Percentiles rank a stretch among this genome's conserved stretches.
These are phyloP conservation scores for Anethum foeniculum DNA, from an alignment of 140 eudicot genomes.

Conservation along the genomic window DNA sequence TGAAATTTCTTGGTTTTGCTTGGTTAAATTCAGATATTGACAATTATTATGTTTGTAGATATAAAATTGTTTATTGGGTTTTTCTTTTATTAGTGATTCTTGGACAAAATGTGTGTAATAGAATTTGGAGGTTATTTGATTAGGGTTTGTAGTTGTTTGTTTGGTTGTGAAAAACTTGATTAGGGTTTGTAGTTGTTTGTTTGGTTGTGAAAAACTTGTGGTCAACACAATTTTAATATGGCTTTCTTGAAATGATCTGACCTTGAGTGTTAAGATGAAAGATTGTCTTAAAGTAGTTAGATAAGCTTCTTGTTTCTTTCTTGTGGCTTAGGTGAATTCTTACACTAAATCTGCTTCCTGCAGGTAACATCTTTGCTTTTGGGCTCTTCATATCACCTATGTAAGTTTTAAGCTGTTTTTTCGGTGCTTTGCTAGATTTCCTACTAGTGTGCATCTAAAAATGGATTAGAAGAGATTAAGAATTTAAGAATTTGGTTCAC, in stretches of 20 bases:
- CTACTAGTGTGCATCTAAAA: not conserved
- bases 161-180: not conserved
- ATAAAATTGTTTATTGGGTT: not conserved
- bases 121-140: not conserved
- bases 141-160: not conserved
- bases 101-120: not conserved
- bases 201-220: not conserved
- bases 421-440: not conserved
- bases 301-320: not conserved
- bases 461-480: not conserved
- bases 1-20: not conserved
- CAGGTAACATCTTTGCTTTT: constrained; percentile 86
- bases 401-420: constrained; percentile 32
- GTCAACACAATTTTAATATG: not conserved
- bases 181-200: not conserved
- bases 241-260: constrained; percentile 5
- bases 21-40: not conserved
- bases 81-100: not conserved
- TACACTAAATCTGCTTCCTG: constrained; percentile 15
- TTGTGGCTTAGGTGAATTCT: not conserved
- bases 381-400: constrained; percentile 86
- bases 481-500: not conserved
- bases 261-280: not conserved
- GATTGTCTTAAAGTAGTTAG: constrained; percentile 3
- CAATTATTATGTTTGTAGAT: not conserved